Base-by-base conservation (phyloP, 169 alveolate species). In the Toxoplasma gondii region DNA sequence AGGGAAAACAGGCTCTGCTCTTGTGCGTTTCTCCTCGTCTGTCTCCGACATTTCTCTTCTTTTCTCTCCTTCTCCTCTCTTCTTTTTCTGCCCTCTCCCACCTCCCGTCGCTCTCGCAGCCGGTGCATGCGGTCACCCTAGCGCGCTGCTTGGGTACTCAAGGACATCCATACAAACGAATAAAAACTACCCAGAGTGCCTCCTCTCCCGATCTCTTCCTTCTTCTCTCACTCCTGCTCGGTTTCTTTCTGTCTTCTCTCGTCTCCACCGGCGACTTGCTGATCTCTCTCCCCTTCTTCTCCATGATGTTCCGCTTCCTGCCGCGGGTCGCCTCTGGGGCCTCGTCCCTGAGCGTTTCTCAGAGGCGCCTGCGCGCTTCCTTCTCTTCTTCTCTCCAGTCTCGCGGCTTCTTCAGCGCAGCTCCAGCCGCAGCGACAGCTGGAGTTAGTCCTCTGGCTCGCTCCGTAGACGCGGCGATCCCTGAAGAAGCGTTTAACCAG, bases 401-500 rank as follows among this genome's bases (percentile, higher is more conserved):
- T 19, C n/a, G 74, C n/a, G 29, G n/a, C 74, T 31, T 64, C 74
- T 64, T 27, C 74, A 31, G 74, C 74, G 74, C 86, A 16, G 44
- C n/a, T 2, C 45, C 86, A 17, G 44, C 86, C 2, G 44, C 86
- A 19, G 86, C 44, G 39, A 1, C 86, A 19, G 12, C n/a, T 31
- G 39, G 22, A 17, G 45, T 78, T 27, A 78, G 86, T n/a, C 86
- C 86, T 17, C 86, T 78, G 29, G 86, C 86, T 1, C 39, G 45
- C 39, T 78, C 44, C 24, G n/a, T 27, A 10, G 86, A 78, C n/a
- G 44, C n/a, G 39, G 12, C 86, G 36, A 82, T 82, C 41, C 90
- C 90, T 10, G 41, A 17, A 1, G 90, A 82, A 31, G 90, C 90
- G 17, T 82, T 82, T 24, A 82, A 82, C 90, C 90, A 82, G 38